Base-by-base conservation (phyloP, 2,329 filamentous ascomycete genomes). In the Curvularia verruculosa region DNA sequence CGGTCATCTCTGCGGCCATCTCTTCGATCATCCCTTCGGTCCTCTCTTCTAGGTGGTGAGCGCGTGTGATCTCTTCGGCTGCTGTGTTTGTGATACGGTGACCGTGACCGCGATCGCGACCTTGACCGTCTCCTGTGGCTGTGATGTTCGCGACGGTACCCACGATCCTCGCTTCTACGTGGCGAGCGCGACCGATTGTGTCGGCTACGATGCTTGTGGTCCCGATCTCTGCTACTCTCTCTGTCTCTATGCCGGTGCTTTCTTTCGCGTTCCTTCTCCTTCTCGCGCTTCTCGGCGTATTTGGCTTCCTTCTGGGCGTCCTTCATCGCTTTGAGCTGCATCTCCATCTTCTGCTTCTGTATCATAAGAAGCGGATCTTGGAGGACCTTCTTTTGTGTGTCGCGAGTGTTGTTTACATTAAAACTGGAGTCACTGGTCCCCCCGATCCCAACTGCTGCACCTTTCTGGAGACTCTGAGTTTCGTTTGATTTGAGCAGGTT, bases 341-440 rank as follows among this genome's bases (percentile, higher is more conserved):
- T 68, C 58, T 76, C 72, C 71, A 77, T 72, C 74, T 98, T 93
- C 73, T 96, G 89, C 73, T 88, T 90, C 82, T 96, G 96, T 75
- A 99, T 97, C 23, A 93, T 91, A 31, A 98, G 81, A 69, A 99
- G 83, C 0, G 95, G 95, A 73, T 99, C 95, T 64, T 96, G 90
- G 62, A 92, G 84, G 45, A 98, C 88, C 80, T 99, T 99, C 46
- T 87, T 79, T 28, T 91, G 89, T 0, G 88, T 92, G 75, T 99
- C 95, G 61, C 91, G 84, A 15, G 87, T 82, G 3, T 85, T 90
- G 72, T 91, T 92, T 24, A 89, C 88, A 48, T 87, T 69, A 0
- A 83, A 81, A 21, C 46, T 51, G 13, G 49, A 23, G 2, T 87
- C 67, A 0, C 83, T 82, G 5, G 88, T 84, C 31, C 87, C 82